Evolutionary conservation across 2,329 filamentous ascomycete genomes (phyloP).

Genomic region (Fusarium sp.): DNA sequence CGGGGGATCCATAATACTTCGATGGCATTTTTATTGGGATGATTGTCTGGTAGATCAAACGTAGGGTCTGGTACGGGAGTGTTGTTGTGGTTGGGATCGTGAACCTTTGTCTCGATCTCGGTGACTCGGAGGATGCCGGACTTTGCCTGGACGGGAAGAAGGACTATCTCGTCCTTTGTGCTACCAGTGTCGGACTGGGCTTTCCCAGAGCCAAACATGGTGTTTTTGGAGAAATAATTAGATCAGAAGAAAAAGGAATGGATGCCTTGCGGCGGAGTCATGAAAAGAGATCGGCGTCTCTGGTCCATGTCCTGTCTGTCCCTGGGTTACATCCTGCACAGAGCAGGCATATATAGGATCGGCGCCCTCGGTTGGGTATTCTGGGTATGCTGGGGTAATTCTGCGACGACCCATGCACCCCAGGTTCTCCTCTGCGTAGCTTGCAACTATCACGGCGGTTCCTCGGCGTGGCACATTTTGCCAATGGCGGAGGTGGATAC

Average conservation of each 20-base stretch:
- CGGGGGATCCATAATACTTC: slow-evolving; percentile 42
- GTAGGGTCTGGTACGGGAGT: slow-evolving; percentile 18
- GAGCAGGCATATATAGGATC: slow-evolving; percentile 33
- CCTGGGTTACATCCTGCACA: slow-evolving; percentile 22
- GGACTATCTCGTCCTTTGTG: slow-evolving; percentile 40
- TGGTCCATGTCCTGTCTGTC: slow-evolving; percentile 4
- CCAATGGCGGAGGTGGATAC: slow-evolving; percentile 31
- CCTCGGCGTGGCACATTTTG: slow-evolving; percentile 33
- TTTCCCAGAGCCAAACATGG: slow-evolving; percentile 37
- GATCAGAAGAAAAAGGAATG: slow-evolving; percentile 23
- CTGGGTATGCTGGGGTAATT: background rate
- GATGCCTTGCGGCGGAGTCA: slow-evolving; percentile 37
- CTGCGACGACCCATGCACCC: slow-evolving; percentile 34
- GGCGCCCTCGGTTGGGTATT: slow-evolving; percentile 17
- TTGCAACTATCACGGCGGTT: slow-evolving; percentile 35
- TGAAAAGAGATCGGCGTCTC: slow-evolving; percentile 27
- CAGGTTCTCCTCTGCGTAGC: slow-evolving; percentile 30
- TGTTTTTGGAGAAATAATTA: background rate
- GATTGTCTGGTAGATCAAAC: slow-evolving; percentile 32
- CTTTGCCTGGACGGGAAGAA: slow-evolving; percentile 33
- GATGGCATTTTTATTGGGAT: slow-evolving; percentile 28
- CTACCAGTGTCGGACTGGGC: slow-evolving; percentile 35
- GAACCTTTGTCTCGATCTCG: slow-evolving; percentile 38
- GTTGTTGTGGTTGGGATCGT: slow-evolving; percentile 24
- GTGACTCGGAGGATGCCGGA: slow-evolving; percentile 33